Base-by-base conservation (phyloP, 1,284 basidiomycete genomes). In the Irpex sp. region DNA sequence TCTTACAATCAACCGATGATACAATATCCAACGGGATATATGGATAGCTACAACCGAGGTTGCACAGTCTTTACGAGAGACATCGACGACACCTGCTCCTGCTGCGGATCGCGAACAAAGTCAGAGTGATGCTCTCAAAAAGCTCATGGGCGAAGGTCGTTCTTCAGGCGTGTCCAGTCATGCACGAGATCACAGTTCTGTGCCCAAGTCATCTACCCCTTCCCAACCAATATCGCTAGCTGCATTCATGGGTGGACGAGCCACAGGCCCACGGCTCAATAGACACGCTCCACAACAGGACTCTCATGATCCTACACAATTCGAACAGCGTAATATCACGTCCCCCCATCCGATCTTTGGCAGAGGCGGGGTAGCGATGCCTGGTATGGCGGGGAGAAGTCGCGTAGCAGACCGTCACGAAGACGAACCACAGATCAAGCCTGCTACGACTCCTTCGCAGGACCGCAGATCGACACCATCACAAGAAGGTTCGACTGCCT, bases 301-400 rank as follows among this genome's bases (percentile, higher is more conserved):
- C 75, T 80, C 82, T 15, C 82, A 85, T 65, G 82, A 89, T 71
- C 82, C 83, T 2, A 85, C 83, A 1, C 84, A 87, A 68, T 91
- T 88, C 68, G 83, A 85, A 60, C 87, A 90, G 68, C 81, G 75
- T n/a, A 78, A 80, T 60, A 75, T 80, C 38, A 78, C 76, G 52
- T 72, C 80, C 2, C 84, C 88, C 8, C 91, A 92, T 75, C 90
- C 90, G 4, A 72, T 92, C 26, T 92, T 92, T 72, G 90, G 91
- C 38, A 81, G 80, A 62, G 85, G 87, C 15, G 89, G 88, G 13
- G 76, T 90, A 56, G 90, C 88, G 4, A 85, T 92, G 83, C 87
- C 88, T 19, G 89, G 89, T 5, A 82, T 91, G 79, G 74, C 77
- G 2, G 70, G 77, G 4, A 78, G 75, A 63, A 69, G 66, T 1